A percentile compares a stretch with the other conserved stretches of the same genome.
Conservation (phyloP, 139 green algal species). For the Micractinium sp. region DNA sequence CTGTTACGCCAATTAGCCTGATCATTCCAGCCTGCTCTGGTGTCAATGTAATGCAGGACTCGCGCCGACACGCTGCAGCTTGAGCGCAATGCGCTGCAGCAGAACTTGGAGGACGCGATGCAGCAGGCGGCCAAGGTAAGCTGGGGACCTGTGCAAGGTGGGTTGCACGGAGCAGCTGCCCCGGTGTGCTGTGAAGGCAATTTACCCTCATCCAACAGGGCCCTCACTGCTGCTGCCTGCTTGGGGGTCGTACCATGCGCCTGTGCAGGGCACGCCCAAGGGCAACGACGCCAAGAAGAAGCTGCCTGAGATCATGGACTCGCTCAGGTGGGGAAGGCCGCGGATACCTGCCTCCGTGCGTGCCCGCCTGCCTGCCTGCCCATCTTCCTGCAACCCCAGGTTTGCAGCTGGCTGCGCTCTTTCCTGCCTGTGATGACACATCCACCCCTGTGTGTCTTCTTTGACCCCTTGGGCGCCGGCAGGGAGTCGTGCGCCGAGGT, state of each 20-base stretch:
- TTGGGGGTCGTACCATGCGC: neutral
- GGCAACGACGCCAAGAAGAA: slow-evolving; percentile 39
- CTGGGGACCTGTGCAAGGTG: neutral
- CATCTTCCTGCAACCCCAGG: neutral
- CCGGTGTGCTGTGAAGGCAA: neutral
- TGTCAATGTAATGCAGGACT: no score
- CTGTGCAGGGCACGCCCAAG: slow-evolving; percentile 34
- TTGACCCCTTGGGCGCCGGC: no score
- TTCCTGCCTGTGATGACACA: neutral
- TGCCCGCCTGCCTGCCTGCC: neutral
- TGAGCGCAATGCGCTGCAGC: neutral
- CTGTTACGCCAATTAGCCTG: no score
- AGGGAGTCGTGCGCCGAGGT: neutral
- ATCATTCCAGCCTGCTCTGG: neutral
- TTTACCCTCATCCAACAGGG: neutral
- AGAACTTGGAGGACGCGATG: slow-evolving; percentile 18
- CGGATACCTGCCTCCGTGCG: no score
- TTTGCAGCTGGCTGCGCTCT: neutral
- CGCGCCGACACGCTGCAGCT: no score
- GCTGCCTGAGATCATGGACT: slow-evolving; percentile 36
- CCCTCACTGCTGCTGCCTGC: no score
- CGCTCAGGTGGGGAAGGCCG: slow-evolving; percentile 24
- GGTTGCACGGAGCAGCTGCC: neutral
- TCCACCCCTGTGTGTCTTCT: neutral
- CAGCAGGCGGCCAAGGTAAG: slow-evolving; percentile 14